Base-by-base conservation (phyloP, 2,329 filamentous ascomycete genomes). In the Pseudogymnoascus sp. region DNA sequence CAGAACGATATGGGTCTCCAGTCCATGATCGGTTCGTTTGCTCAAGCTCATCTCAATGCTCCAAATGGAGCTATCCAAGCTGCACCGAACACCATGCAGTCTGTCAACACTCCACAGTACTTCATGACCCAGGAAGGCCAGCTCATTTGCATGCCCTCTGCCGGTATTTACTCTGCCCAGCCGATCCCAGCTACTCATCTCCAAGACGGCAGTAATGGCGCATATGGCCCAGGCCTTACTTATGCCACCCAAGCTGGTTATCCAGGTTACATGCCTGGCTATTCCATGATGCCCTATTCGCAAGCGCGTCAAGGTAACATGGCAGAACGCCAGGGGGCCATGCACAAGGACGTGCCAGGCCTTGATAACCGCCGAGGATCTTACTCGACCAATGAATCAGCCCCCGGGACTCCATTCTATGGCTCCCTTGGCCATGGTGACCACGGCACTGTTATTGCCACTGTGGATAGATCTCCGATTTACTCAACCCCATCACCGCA, bases 401-500 rank as follows among this genome's bases (percentile, higher is more conserved):
- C 83, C 25, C 81, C 84, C 2, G 81, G 85, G 4, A 89, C 84
- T 30, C 86, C 87, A 0, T 84, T 84, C 68, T 87, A 86, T 65
- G 81, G 80, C 61, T 78, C 79, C 58, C 74, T 80, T 65, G 77
- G 79, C 35, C 81, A 84, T 61, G 79, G 83, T 37, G 84, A 88
- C 62, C 80, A 80, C 67, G 82, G 80, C 41, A 77, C 82, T 60
- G 79, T 83, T 25, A 79, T 87, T 64, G 80, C 82, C 41, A 78
- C 76, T 38, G 72, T 84, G 67, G 85, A 88, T 67, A 80, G 83
- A 18, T 86, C 85, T 63, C 69, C 74, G 9, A 79, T 83, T 34
- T 89, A 86, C 70, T 86, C 82, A 11, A 86, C 85, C 0, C 83
- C 86, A 1, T 86, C 86, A n/a, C 81, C 85, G 35, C 82, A 86